Evolutionary conservation across 352 stramenopile genomes (phyloP).

Genomic region (Elongisporangium undulatum): DNA sequence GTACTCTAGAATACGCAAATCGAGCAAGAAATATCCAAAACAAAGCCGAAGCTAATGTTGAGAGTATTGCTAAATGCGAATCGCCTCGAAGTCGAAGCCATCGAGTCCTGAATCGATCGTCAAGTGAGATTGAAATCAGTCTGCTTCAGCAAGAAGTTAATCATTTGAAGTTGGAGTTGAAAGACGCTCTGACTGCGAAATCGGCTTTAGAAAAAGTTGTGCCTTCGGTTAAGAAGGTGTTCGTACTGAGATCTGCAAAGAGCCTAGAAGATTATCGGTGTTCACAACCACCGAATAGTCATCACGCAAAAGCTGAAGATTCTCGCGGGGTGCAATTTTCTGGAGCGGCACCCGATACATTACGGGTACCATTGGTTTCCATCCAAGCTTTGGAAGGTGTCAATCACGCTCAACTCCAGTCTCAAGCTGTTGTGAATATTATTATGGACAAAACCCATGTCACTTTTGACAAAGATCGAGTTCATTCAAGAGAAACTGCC

Average conservation of each 20-base stretch:
- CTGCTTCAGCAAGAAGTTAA: conserved; percentile 38
- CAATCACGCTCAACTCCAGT: not conserved
- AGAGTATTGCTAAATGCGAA: conserved; percentile 11
- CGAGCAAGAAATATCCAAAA: conserved; percentile 72
- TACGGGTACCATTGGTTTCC: not conserved
- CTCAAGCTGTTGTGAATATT: not conserved
- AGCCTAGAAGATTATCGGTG: not conserved
- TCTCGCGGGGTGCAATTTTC: not conserved
- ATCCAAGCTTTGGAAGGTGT: not conserved
- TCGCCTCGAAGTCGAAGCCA: conserved; percentile 6
- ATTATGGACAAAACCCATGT: not conserved
- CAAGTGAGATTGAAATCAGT: conserved; percentile 38
- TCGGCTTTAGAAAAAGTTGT: conserved; percentile 1
- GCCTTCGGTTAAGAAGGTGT: not conserved
- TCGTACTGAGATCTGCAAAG: not conserved
- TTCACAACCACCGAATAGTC: not conserved
- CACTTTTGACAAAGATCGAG: not conserved
- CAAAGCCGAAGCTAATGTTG: conserved; percentile 60
- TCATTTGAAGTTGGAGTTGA: conserved; percentile 31
- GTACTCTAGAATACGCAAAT: conserved; percentile 73
- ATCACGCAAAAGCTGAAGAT: not conserved
- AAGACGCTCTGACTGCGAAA: conserved; percentile 9
- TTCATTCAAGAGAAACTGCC: not conserved
- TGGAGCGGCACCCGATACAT: not conserved
- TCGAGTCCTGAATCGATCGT: conserved; percentile 7